These are phyloP conservation scores for Tetracentron sinense DNA, from an alignment of 164 flowering plant species.

Conservation along the genomic window DNA sequence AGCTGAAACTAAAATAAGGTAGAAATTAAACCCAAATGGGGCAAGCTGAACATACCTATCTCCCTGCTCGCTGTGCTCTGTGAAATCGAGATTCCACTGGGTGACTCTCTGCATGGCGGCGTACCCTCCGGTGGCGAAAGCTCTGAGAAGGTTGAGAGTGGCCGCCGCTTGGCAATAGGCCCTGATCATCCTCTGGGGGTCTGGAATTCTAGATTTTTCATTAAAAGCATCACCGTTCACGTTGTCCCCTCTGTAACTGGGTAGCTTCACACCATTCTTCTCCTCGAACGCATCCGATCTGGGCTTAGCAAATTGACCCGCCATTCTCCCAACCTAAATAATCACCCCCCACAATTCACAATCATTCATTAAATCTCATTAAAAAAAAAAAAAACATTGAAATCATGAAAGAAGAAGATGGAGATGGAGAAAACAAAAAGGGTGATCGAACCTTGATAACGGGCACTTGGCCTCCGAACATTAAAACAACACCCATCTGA, in stretches of 20 bases:
- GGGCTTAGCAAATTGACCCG: slow-evolving; percentile 96
- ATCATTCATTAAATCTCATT: background rate
- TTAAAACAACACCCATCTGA: slow-evolving; percentile 83
- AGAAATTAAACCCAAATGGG: background rate
- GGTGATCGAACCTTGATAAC: slow-evolving; percentile 55
- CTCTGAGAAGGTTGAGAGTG: slow-evolving; percentile 76
- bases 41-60: slow-evolving; percentile 47
- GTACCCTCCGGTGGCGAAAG: slow-evolving; percentile 94
- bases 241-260: slow-evolving; percentile 93
- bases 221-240: slow-evolving; percentile 80
- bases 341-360: background rate
- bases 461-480: slow-evolving; percentile 90
- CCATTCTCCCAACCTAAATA: slow-evolving; percentile 89
- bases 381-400: background rate
- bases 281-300: slow-evolving; percentile 80
- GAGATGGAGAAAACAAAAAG: background rate
- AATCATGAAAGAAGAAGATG: background rate
- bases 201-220: slow-evolving; percentile 67
- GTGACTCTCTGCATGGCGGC: slow-evolving; percentile 96
- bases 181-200: slow-evolving; percentile 83
- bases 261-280: slow-evolving; percentile 80
- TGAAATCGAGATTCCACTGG: slow-evolving; percentile 90
- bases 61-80: slow-evolving; percentile 88
- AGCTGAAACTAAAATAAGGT: background rate
- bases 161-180: slow-evolving; percentile 89